Conservation (phyloP, 768 basidiomycete genomes). For the Mycena olivaceomarginata region DNA sequence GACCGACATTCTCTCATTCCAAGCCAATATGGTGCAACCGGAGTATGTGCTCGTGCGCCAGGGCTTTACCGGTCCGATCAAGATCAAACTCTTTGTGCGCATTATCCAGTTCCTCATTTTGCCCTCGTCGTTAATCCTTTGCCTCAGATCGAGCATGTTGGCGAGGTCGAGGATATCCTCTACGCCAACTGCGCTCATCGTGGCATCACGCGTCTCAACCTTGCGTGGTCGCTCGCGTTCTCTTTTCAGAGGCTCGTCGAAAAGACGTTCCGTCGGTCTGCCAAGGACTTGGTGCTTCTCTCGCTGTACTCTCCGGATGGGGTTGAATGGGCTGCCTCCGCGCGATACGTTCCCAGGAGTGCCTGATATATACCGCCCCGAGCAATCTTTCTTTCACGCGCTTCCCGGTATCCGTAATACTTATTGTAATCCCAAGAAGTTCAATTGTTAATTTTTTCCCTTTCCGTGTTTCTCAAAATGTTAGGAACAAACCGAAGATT, state of each 20-base stretch:
- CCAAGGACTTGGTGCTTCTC: neutral
- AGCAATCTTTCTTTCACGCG: too few species aligned
- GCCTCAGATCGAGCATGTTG: neutral
- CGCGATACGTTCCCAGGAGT: neutral
- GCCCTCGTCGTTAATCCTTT: too few species aligned
- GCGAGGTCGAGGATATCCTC: neutral
- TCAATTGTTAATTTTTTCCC: too few species aligned
- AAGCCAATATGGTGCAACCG: neutral
- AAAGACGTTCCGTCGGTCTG: neutral
- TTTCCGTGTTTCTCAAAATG: too few species aligned
- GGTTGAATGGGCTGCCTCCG: neutral
- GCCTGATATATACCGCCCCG: neutral
- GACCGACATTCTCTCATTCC: neutral
- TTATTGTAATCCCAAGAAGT: too few species aligned
- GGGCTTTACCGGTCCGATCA: neutral
- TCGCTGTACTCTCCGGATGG: neutral
- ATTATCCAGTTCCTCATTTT: neutral
- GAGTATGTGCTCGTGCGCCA: neutral
- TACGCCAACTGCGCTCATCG: slow-evolving; percentile 28
- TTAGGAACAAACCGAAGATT: too few species aligned
- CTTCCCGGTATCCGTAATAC: too few species aligned
- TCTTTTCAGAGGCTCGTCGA: neutral
- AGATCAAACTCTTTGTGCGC: neutral
- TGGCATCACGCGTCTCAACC: slow-evolving; percentile 16
- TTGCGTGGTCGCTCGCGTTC: slow-evolving; percentile 19